Evolutionary conservation across 495 filamentous ascomycete species (phyloP).

Genomic region (Xylaria palmicola): DNA sequence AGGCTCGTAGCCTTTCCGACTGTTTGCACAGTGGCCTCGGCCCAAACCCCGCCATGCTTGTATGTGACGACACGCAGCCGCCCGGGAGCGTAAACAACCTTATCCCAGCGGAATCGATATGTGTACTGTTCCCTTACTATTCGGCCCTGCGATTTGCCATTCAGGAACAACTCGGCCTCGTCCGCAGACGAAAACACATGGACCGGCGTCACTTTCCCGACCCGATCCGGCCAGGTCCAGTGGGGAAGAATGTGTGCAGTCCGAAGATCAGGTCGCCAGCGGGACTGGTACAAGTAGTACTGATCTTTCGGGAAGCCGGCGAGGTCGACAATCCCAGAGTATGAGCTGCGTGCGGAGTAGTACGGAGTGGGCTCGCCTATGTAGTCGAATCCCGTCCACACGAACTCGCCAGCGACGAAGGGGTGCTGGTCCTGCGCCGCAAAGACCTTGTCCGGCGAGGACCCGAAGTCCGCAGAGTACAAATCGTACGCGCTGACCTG

Average conservation of each 20-base stretch:
- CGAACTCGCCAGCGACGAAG: slow-evolving; percentile 8
- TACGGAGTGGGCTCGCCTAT: slow-evolving; percentile 13
- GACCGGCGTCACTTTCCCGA: slow-evolving; percentile 6
- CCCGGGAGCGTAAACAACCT: not conserved
- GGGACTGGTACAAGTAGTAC: slow-evolving; percentile 11
- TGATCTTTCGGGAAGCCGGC: slow-evolving; percentile 14
- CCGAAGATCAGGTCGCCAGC: slow-evolving; percentile 13
- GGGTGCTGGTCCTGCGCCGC: not conserved
- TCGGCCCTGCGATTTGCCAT: slow-evolving; percentile 11
- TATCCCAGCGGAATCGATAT: slow-evolving; percentile 15
- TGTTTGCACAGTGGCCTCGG: slow-evolving; percentile 1
- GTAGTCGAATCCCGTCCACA: slow-evolving; percentile 14
- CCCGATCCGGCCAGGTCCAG: slow-evolving; percentile 13
- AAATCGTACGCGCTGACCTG: slow-evolving; percentile 1
- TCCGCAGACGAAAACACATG: slow-evolving; percentile 15
- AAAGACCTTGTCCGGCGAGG: not conserved
- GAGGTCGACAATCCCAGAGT: slow-evolving; percentile 12
- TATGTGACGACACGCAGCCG: slow-evolving; percentile 9
- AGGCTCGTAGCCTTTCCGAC: not conserved
- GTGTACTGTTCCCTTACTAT: not conserved
- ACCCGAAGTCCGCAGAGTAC: not conserved
- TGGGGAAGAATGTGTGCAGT: slow-evolving; percentile 13
- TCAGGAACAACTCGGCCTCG: slow-evolving; percentile 13
- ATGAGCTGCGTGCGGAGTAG: slow-evolving; percentile 10
- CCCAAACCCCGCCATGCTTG: slow-evolving; percentile 8